Evolutionary conservation across 2,329 filamentous ascomycete genomes (phyloP), one percentile per base, ranked within the genome.

Genomic region (Myriosclerotinia curreyana): DNA sequence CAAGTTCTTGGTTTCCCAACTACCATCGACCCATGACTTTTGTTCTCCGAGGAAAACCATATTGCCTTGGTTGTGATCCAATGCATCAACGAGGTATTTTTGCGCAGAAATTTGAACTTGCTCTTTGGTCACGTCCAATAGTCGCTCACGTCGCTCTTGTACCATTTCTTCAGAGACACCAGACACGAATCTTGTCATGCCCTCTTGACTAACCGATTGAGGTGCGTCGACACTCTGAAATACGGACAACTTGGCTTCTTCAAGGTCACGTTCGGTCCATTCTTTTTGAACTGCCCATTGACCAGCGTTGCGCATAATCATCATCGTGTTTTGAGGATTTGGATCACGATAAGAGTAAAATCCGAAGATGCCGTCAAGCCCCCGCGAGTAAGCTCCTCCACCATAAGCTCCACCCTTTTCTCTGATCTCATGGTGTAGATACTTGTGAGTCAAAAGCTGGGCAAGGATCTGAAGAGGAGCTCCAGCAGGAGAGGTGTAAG

Each of bases 301-400:
- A 1, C 94, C 95, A 1, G 92, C 90, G 64, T 89, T 88, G 40
- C 83, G 81, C 86, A 97, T 96, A 66, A 97, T 90, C 64, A 84
- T 85, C 69, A 98, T 79, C 0, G 92, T 94, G 76, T 96, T 97
- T 67, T 88, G 82, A 0, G 95, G 94, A 74, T 98, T 97, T 3
- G 95, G 95, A 75, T 99, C 95, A 60, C 95, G 90, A 81, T 99
- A 99, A 52, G 91, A 94, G 79, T 96, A 97, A 79, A 97, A 96
- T 20, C 92, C 92, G 71, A 99, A 98, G 1, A 96, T 76, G 31
- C 93, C 94, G 69, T 91, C 89, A 9, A 96, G 79, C 0, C 89
- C 85, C 31, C 87, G 86, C 52, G 90, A 88, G 75, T 92, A 94
- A 1, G 95, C 94, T 17, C 93, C 92, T 28, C 92, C 95, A 52